phyloP scores from a whole-genome alignment of 768 basidiomycete species.

The Kwoniella sp. region DNA sequence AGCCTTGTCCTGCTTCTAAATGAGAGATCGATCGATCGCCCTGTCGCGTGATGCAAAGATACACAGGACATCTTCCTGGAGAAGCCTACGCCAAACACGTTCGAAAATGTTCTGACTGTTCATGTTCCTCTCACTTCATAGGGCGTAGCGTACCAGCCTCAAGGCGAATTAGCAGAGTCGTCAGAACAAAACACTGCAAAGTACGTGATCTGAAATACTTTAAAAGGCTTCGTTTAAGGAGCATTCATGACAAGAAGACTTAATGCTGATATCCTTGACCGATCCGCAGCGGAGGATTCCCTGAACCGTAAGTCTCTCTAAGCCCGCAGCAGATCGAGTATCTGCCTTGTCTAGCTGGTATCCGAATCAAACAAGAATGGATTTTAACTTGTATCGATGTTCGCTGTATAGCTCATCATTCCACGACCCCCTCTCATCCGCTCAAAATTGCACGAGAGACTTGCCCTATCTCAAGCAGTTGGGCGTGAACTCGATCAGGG shows the following conservation, averaged over 20 bases:
- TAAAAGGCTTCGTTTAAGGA: too few species aligned
- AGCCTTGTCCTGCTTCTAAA: too few species aligned
- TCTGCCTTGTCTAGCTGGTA: too few species aligned
- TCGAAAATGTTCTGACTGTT: too few species aligned
- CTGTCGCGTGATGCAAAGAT: too few species aligned
- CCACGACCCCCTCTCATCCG: constrained; percentile 74
- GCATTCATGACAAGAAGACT: too few species aligned
- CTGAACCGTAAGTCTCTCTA: constrained; percentile 57
- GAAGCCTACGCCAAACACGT: too few species aligned
- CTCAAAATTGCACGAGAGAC: constrained; percentile 72
- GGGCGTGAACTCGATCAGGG: constrained; percentile 77
- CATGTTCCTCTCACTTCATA: constrained; percentile 3
- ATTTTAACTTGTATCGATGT: too few species aligned
- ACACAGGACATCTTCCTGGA: too few species aligned
- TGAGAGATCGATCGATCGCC: too few species aligned
- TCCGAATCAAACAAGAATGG: too few species aligned
- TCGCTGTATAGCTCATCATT: constrained; percentile 61
- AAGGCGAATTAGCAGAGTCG: constrained; percentile 42
- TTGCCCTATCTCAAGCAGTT: constrained; percentile 74
- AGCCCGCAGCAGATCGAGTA: not conserved
- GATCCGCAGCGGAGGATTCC: constrained; percentile 51
- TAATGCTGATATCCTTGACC: not conserved
- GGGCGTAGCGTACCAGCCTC: constrained; percentile 54
- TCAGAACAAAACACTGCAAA: constrained; percentile 49
- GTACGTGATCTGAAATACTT: constrained; percentile 34